Evolutionary conservation across 2,329 filamentous ascomycete species (phyloP), one percentile per base, ranked within the genome.

Genomic region (Arthrinium puccinioides): DNA sequence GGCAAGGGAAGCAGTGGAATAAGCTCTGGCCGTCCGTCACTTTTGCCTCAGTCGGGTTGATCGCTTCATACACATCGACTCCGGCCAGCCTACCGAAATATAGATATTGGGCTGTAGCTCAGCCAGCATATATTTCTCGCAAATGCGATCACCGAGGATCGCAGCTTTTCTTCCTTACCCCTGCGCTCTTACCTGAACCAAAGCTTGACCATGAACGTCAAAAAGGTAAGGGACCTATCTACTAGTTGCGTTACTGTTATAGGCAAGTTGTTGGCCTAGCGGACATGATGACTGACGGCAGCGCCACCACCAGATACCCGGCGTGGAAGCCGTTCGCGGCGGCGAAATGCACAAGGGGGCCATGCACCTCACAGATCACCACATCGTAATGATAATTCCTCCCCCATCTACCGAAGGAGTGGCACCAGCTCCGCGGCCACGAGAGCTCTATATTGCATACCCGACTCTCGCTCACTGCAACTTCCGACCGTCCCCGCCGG

Each of bases 361-460:
- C 42, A 61, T 82, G 37, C 72, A 77, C 51, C 64, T 82, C 39
- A 78, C 76, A 44, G 69, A 78, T 52, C 79, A 76, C 57, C 79
- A 84, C 58, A 66, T 69, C 33, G 66, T 70, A 44, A 60, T 62
- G 36, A 37, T 47, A 11, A 50, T 54, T 16, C 49, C 53, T 7
- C 36, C 42, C 6, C 48, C 51, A 14, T n/a, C n/a, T n/a, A n/a
- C n/a, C n/a, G 44, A 54, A 8, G 47, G 42, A 10, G 44, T 35
- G 16, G 27, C 45, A 21, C 40, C 42, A 4, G 45, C 44, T 18
- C 44, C 47, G 11, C 58, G 57, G 23, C 45, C 57, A 30, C 62
- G 80, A 56, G 86, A 95, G 61, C 77, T 85, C 55, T 98, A 90
- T 86, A 87, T 97, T 38, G 89, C 92, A 13, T 98, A 89, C 61